Evolutionary conservation across 306 rosid genomes (phyloP).

Genomic region (Abrus precatorius): DNA sequence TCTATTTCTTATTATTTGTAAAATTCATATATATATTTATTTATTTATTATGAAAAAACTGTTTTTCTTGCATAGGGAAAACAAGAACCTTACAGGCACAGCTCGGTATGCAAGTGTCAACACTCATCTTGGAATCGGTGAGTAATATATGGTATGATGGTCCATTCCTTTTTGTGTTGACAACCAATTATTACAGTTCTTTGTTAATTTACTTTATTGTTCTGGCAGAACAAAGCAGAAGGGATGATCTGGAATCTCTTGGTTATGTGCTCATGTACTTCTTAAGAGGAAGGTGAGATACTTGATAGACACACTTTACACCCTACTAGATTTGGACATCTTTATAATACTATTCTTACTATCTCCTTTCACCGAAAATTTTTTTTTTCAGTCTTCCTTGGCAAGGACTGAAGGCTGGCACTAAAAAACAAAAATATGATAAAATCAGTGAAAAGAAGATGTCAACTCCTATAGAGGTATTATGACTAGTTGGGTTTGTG

Average conservation of each 20-base stretch:
- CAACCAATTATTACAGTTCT: slow-evolving; percentile 24
- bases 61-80: slow-evolving; percentile 71
- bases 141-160: slow-evolving; percentile 55
- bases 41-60: neutral
- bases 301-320: slow-evolving; percentile 32
- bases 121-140: slow-evolving; percentile 99
- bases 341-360: slow-evolving; percentile 34
- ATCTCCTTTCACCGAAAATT: neutral
- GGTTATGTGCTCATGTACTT: slow-evolving; percentile 99
- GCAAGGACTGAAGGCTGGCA: slow-evolving; percentile 99
- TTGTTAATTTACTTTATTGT: slow-evolving; percentile 47
- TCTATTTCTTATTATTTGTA: slow-evolving; percentile 10
- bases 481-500: slow-evolving; percentile 24
- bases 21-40: neutral
- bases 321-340: slow-evolving; percentile 46
- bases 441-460: slow-evolving; percentile 97
- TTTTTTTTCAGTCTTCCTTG: slow-evolving; percentile 89
- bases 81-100: slow-evolving; percentile 99
- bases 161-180: slow-evolving; percentile 40
- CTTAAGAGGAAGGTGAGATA: slow-evolving; percentile 93
- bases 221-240: slow-evolving; percentile 98
- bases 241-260: slow-evolving; percentile 99
- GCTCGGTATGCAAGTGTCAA: slow-evolving; percentile 99
- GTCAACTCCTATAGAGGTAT: slow-evolving; percentile 94
- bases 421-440: slow-evolving; percentile 95